phyloP scores from a whole-genome alignment of 768 basidiomycete species.

The Myochromella boudieri region DNA sequence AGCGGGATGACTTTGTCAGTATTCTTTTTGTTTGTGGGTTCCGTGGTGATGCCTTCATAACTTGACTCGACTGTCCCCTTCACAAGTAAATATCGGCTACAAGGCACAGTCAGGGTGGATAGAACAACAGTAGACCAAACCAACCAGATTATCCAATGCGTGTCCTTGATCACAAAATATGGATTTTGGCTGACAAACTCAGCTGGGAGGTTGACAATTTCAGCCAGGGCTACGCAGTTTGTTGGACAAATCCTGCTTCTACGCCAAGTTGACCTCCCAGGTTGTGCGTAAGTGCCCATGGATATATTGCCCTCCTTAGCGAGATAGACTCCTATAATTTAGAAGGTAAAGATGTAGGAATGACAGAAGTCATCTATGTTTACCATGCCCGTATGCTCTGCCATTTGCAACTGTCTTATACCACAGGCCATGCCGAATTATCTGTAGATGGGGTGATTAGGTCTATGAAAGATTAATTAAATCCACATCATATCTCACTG shows the following conservation, averaged over 20 bases:
- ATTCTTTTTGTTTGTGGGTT: background rate
- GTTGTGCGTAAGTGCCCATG: conserved; percentile 39
- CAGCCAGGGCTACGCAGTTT: conserved; percentile 58
- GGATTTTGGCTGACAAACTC: conserved; percentile 53
- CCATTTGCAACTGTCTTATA: conserved; percentile 56
- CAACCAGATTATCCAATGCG: conserved; percentile 72
- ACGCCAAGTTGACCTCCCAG: conserved; percentile 41
- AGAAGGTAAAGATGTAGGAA: conserved; percentile 2
- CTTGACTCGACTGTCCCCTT: conserved; percentile 25
- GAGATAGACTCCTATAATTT: conserved; percentile 59
- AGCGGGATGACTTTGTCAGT: conserved; percentile 31
- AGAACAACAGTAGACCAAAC: conserved; percentile 17
- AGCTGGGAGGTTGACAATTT: conserved; percentile 61
- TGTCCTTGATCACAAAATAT: conserved; percentile 60
- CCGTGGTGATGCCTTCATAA: conserved; percentile 8
- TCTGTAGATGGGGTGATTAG: conserved; percentile 35
- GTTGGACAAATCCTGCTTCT: conserved; percentile 48
- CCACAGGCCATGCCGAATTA: conserved; percentile 74
- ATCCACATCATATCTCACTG: conserved; percentile 31
- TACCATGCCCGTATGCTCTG: conserved; percentile 63
- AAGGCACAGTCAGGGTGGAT: background rate
- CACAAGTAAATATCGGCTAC: conserved; percentile 64
- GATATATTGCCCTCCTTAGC: conserved; percentile 57
- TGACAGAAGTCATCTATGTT: conserved; percentile 4
- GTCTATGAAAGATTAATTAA: background rate